Evolutionary conservation across 768 basidiomycete genomes (phyloP), one percentile per base, ranked within the genome.

Genomic region (Leucocoprinus sp.): DNA sequence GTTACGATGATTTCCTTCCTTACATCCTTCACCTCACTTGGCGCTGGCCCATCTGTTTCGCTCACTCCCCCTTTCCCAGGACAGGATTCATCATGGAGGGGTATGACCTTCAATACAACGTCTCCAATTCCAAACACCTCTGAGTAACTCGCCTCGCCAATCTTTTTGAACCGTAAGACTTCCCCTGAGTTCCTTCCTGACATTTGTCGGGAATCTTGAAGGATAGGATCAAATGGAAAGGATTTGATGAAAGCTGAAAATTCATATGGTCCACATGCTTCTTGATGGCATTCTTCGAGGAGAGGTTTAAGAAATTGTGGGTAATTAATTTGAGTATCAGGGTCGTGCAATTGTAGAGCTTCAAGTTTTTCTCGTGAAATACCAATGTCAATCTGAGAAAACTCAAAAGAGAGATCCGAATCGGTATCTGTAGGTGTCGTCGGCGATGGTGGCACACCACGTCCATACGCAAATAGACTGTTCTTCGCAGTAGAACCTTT

Each of bases 141-240:
- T 0, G 91, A 95, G 62, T 86, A 99, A 39, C 87, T 90, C 5
- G 96, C 96, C 65, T 99, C 96, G 33, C 95, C 95, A 37, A 97
- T 82, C 64, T 99, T 99, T 53, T 65, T 70, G 63, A 92, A 91
- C 5, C 45, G 61, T 18, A 62, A 49, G 5, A 26, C 9, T 26
- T 50, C 64, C 52, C 28, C 38, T 8, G 27, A 42, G 8, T 23
- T 21, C 26, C 28, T 37, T 17, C 35, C 22, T 1, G 49, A 35
- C 12, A 43, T 46, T 12, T 42, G 48, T 9, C 53, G 49, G 17
- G 57, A 54, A n/a, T 56, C 53, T 53, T 64, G 54, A 49, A 85
- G 72, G 43, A 86, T 68, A 2, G 80, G 74, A 55, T 89, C 87
- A 51, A 74, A 76, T 8, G 84, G 85, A 55, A 91, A 91, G 17